Evolutionary conservation across 2,329 filamentous ascomycete genomes (phyloP).

Genomic region (Phyllosticta capitalensis): DNA sequence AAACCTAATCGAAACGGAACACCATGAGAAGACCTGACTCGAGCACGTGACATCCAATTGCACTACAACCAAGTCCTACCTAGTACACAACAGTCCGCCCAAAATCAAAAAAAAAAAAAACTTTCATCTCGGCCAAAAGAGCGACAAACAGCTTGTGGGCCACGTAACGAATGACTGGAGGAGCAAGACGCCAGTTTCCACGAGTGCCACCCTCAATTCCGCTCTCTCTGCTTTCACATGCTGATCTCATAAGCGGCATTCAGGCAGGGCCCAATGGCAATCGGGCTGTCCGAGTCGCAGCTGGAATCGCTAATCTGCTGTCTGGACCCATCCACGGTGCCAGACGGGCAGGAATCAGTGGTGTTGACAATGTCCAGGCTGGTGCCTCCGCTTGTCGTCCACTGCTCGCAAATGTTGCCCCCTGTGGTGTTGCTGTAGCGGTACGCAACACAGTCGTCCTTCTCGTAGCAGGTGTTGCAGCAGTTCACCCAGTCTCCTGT

Average conservation of each 20-base stretch:
- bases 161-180: neutral
- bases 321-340: neutral
- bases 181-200: neutral
- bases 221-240: neutral
- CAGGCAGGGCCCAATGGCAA: neutral
- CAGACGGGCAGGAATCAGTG: neutral
- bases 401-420: neutral
- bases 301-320: neutral
- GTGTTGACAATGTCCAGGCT: neutral
- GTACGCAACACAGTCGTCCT: neutral
- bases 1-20: neutral
- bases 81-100: neutral
- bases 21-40: neutral
- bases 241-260: neutral
- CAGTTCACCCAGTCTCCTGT: neutral
- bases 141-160: neutral
- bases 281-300: neutral
- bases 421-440: neutral
- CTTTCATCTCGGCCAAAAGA: neutral
- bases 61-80: neutral
- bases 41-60: neutral
- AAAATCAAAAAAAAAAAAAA: neutral
- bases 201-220: neutral
- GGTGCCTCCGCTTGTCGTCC: neutral
- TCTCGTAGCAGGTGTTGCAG: neutral